Evolutionary conservation across 2,329 filamentous ascomycete species (phyloP).

Genomic region (Massarina eburnea): DNA sequence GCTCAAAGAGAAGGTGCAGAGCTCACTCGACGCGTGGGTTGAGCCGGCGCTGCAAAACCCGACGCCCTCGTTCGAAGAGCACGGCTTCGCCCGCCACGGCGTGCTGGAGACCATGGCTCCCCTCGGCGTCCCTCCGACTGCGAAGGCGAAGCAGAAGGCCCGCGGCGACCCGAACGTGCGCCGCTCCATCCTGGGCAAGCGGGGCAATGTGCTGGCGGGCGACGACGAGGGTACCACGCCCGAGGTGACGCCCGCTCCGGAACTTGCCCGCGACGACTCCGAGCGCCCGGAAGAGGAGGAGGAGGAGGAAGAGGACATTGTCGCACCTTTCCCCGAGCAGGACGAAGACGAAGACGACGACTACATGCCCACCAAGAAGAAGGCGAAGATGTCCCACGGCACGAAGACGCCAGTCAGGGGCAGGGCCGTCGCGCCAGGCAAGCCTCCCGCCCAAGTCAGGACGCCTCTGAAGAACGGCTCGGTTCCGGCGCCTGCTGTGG

Average conservation of each 20-base stretch:
- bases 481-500: conserved; percentile 22
- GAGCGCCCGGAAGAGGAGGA: conserved; percentile 35
- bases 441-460: conserved; percentile 30
- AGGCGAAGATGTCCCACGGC: conserved; percentile 23
- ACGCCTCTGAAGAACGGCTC: conserved; percentile 32
- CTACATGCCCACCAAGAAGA: conserved; percentile 45
- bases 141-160: conserved; percentile 59
- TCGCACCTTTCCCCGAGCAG: conserved; percentile 30
- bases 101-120: conserved; percentile 84
- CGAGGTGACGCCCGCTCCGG: conserved; percentile 46
- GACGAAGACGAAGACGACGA: conserved; percentile 52
- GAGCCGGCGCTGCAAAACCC: conserved; percentile 59
- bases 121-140: conserved; percentile 69
- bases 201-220: conserved; percentile 39
- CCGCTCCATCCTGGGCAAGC: conserved; percentile 46
- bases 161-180: conserved; percentile 41
- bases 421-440: conserved; percentile 35
- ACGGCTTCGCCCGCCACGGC: conserved; percentile 71
- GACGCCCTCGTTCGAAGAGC: conserved; percentile 74
- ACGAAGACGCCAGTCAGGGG: conserved; percentile 40
- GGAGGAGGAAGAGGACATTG: conserved; percentile 38
- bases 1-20: conserved; percentile 39
- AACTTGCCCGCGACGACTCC: conserved; percentile 43
- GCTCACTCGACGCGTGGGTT: conserved; percentile 52
- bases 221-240: conserved; percentile 50